Evolutionary conservation across 305 asterid species (phyloP).

Genomic region (Fraxinus platypoda): DNA sequence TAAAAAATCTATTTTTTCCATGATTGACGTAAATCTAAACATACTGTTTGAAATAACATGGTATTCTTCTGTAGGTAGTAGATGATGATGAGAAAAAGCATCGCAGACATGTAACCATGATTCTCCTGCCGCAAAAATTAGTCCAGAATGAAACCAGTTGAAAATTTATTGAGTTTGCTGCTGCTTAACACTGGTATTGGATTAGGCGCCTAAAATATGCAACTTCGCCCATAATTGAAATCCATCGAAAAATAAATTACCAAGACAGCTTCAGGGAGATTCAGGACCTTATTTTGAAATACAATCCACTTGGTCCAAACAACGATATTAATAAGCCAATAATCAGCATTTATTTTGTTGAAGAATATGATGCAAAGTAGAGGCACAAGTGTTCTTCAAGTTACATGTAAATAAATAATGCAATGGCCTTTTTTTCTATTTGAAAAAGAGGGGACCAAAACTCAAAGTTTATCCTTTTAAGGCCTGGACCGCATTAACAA

Average conservation of each 20-base stretch:
- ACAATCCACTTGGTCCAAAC: neutral
- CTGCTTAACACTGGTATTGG: neutral
- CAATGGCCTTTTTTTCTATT: neutral
- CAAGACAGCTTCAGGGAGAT: neutral
- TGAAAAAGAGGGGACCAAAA: neutral
- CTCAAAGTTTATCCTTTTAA: neutral
- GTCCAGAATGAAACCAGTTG: neutral
- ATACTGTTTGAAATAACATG: neutral
- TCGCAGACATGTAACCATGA: neutral
- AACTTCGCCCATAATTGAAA: neutral
- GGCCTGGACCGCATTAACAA: conserved; percentile 11
- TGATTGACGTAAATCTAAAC: neutral
- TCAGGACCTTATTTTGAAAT: neutral
- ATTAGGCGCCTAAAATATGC: neutral
- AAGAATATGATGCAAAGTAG: neutral
- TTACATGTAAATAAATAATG: neutral
- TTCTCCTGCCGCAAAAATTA: neutral
- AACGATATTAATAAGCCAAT: neutral
- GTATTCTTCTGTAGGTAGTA: neutral
- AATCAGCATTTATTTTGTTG: neutral
- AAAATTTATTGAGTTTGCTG: neutral
- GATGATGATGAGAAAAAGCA: neutral
- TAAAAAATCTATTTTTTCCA: neutral
- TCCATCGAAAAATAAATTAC: neutral
- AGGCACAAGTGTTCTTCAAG: neutral